Evolutionary conservation across 768 basidiomycete species (phyloP).

Genomic region (Leccinum variicolor): DNA sequence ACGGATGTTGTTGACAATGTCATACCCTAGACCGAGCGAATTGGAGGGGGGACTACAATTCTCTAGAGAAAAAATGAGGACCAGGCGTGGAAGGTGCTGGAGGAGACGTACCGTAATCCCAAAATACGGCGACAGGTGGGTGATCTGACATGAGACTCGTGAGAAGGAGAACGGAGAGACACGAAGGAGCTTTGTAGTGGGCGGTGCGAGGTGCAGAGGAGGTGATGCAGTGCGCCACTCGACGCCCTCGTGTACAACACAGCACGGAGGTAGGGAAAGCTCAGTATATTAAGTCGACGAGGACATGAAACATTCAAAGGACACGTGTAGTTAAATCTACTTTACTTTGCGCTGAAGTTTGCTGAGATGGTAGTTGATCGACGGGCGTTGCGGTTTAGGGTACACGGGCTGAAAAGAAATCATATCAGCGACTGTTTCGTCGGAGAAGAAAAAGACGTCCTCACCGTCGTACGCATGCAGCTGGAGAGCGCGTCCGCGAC

Average conservation of each 20-base stretch:
- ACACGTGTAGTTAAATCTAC: conserved; percentile 37
- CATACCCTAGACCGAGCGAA: conserved; percentile 36
- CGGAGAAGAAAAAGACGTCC: conserved; percentile 27
- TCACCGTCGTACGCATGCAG: conserved; percentile 86
- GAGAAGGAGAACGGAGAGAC: conserved; percentile 7
- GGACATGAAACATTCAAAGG: background rate
- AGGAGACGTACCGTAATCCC: conserved; percentile 33
- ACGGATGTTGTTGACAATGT: conserved; percentile 42
- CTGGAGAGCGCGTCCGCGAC: conserved; percentile 61
- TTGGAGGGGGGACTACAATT: conserved; percentile 31
- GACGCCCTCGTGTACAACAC: conserved; percentile 6
- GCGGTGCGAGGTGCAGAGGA: background rate
- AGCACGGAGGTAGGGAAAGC: background rate
- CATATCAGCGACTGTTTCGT: conserved; percentile 2
- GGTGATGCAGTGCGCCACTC: conserved; percentile 6
- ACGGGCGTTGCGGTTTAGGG: conserved; percentile 64
- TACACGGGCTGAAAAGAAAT: conserved; percentile 52
- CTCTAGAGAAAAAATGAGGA: conserved; percentile 20
- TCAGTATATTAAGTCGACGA: background rate
- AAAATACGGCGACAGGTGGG: conserved; percentile 41
- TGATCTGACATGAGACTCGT: conserved; percentile 32
- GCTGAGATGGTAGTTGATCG: conserved; percentile 89
- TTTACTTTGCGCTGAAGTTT: conserved; percentile 73
- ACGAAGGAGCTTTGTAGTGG: conserved; percentile 23
- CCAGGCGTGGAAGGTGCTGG: background rate